phyloP scores from a whole-genome alignment of 495 filamentous ascomycete genomes.

The Penicillium paxilli region DNA sequence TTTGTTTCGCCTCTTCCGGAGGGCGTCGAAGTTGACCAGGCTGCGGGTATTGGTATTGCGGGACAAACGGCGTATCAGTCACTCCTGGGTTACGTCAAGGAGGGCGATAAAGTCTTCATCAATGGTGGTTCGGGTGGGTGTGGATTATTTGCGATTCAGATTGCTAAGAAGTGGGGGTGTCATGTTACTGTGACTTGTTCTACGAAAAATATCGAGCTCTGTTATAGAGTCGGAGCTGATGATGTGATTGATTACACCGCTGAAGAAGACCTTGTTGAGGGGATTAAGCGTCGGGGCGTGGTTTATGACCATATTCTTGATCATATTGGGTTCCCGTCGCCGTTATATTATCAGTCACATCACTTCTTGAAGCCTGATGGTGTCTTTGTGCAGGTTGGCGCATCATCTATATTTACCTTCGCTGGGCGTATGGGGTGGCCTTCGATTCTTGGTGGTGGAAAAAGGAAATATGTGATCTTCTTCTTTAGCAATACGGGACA shows the following conservation, averaged over 20 bases:
- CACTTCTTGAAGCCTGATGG: slow-evolving; percentile 54
- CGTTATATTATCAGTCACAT: slow-evolving; percentile 57
- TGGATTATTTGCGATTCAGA: slow-evolving; percentile 63
- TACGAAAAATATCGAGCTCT: slow-evolving; percentile 55
- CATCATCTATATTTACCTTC: slow-evolving; percentile 24
- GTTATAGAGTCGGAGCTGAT: slow-evolving; percentile 62
- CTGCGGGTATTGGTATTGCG: slow-evolving; percentile 54
- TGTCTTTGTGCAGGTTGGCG: slow-evolving; percentile 60
- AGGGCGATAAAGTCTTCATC: slow-evolving; percentile 61
- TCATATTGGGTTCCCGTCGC: slow-evolving; percentile 52
- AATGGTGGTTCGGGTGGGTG: slow-evolving; percentile 67
- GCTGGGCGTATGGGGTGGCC: slow-evolving; percentile 44
- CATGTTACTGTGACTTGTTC: slow-evolving; percentile 63
- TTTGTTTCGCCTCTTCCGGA: slow-evolving; percentile 43
- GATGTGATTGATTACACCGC: slow-evolving; percentile 69
- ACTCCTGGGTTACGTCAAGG: slow-evolving; percentile 53
- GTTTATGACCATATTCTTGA: slow-evolving; percentile 62
- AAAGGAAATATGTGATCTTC: slow-evolving; percentile 52
- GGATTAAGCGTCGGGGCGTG: slow-evolving; percentile 47
- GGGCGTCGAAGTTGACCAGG: slow-evolving; percentile 50
- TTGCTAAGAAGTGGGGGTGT: slow-evolving; percentile 65
- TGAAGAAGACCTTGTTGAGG: slow-evolving; percentile 44
- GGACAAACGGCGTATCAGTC: slow-evolving; percentile 61
- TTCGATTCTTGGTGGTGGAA: slow-evolving; percentile 63
- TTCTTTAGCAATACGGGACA: slow-evolving; percentile 38